Conservation (phyloP, 768 basidiomycete species). For the Boletus speciosus region DNA sequence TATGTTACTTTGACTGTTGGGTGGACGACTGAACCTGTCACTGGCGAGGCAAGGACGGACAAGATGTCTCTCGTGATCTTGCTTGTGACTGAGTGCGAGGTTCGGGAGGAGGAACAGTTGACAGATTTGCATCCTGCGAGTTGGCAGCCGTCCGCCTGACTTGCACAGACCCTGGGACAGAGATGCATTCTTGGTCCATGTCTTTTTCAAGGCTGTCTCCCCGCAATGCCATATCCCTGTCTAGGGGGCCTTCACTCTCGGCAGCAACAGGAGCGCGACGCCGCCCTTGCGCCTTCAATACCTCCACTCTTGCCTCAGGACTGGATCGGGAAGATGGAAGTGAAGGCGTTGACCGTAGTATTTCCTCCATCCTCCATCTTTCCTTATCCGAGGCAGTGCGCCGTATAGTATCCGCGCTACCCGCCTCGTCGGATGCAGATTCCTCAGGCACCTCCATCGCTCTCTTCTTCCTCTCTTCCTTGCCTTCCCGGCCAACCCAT, state of each 20-base stretch:
- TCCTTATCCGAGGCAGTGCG: conserved; percentile 24
- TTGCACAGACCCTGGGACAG: background rate
- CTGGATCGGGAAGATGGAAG: background rate
- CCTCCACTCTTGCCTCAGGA: background rate
- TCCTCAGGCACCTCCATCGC: background rate
- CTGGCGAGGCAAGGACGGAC: background rate
- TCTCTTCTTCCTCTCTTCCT: conserved; percentile 14
- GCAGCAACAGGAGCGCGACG: background rate
- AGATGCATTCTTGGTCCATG: background rate
- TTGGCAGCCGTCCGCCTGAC: background rate
- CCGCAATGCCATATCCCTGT: background rate
- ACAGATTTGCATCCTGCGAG: background rate
- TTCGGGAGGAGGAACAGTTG: background rate
- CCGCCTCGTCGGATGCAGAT: background rate
- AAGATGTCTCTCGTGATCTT: background rate
- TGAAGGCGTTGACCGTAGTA: conserved; percentile 14
- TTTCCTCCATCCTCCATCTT: conserved; percentile 25
- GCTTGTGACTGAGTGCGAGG: background rate
- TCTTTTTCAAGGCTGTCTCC: background rate
- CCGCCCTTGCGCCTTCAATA: background rate
- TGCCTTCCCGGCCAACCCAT: conserved; percentile 21
- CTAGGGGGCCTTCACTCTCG: background rate
- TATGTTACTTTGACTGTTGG: background rate
- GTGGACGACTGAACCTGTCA: background rate
- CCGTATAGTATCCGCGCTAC: conserved; percentile 1